These are phyloP conservation scores for Coprinopsis sp. DNA, from an alignment of 768 basidiomycete genomes.

Conservation along the genomic window DNA sequence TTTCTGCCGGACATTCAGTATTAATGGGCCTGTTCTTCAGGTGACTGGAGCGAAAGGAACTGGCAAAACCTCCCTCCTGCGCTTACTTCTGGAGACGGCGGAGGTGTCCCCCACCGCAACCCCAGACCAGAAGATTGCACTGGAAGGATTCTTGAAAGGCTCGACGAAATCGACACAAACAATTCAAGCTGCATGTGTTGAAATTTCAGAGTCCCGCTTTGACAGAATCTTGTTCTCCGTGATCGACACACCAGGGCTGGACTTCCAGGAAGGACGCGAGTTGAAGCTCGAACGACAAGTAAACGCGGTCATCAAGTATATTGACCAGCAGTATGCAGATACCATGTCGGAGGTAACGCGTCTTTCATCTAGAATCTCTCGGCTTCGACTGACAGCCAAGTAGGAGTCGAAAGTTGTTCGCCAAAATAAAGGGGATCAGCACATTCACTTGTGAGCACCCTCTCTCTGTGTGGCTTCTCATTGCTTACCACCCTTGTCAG, in stretches of 20 bases:
- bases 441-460: conserved; percentile 73
- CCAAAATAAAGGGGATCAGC: conserved; percentile 84
- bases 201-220: conserved; percentile 80
- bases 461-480: conserved; percentile 5
- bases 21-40: conserved; percentile 31
- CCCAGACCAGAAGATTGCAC: conserved; percentile 59
- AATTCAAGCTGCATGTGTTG: conserved; percentile 67
- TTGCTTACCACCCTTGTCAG: conserved; percentile 31
- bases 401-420: conserved; percentile 88
- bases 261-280: conserved; percentile 69
- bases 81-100: conserved; percentile 78
- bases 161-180: conserved; percentile 53
- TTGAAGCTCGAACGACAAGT: conserved; percentile 78
- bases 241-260: conserved; percentile 83
- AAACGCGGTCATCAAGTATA: conserved; percentile 64
- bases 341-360: conserved; percentile 76
- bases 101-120: conserved; percentile 78
- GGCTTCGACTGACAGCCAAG: conserved; percentile 3
- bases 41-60: conserved; percentile 78
- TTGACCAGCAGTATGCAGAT: conserved; percentile 78
- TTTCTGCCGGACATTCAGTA: conserved; percentile 7
- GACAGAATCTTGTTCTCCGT: conserved; percentile 76
- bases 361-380: conserved; percentile 2
- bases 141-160: conserved; percentile 63
- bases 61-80: conserved; percentile 80